phyloP scores from a whole-genome alignment of 345 rosid genomes.

The Kernera saxatilis region DNA sequence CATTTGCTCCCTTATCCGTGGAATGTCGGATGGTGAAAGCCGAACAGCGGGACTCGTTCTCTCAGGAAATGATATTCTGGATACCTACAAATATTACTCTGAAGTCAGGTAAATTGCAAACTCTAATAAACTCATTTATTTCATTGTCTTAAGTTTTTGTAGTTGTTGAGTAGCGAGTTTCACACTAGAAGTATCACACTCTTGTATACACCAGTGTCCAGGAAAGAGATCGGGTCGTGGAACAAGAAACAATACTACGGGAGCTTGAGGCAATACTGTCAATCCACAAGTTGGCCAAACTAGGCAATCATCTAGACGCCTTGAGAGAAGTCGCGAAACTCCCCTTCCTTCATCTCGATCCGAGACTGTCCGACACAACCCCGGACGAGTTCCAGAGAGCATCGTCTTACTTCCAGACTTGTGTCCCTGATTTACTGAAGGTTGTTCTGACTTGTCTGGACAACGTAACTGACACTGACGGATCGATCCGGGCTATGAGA shows the following conservation, averaged over 20 bases:
- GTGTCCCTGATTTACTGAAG: slow-evolving; percentile 73
- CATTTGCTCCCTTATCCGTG: slow-evolving; percentile 70
- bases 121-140: background rate
- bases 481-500: slow-evolving; percentile 73
- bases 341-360: slow-evolving; percentile 80
- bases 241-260: slow-evolving; percentile 80
- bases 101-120: slow-evolving; percentile 51
- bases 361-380: slow-evolving; percentile 55
- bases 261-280: slow-evolving; percentile 87
- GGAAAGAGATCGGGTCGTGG: slow-evolving; percentile 63
- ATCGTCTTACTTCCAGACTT: slow-evolving; percentile 67
- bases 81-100: slow-evolving; percentile 63
- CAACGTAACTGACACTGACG: slow-evolving; percentile 72
- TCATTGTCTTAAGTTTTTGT: background rate
- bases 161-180: background rate
- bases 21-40: slow-evolving; percentile 87
- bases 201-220: slow-evolving; percentile 44
- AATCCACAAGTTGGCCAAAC: slow-evolving; percentile 61
- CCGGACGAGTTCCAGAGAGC: slow-evolving; percentile 47
- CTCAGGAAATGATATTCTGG: slow-evolving; percentile 75
- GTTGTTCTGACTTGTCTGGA: slow-evolving; percentile 75
- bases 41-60: slow-evolving; percentile 62
- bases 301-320: slow-evolving; percentile 63
- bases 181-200: background rate
- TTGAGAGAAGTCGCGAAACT: slow-evolving; percentile 76